Base-by-base conservation (phyloP, 441 rosid genomes). In the Jatropha multifida region DNA sequence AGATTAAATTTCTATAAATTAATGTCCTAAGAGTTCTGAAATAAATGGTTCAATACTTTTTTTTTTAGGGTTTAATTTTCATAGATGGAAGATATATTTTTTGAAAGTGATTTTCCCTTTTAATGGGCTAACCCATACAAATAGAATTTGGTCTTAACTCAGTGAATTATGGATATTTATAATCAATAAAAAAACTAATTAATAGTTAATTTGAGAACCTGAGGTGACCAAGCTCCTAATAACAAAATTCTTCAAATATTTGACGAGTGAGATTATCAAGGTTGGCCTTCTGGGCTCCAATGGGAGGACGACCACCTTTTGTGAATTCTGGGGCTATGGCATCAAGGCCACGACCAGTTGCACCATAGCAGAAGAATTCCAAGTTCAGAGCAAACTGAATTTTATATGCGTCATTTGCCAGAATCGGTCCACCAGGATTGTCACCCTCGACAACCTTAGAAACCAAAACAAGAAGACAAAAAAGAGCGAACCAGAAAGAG, bases 181-280 rank as follows among this genome's bases (percentile, higher is more conserved):
- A 23, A 23, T 23, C 23, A 48, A 32, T 32, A 10, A 8, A 51
- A 8, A 51, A 14, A 13, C 5, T 10, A 51, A 51, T 42, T 3
- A 32, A 32, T 32, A 32, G 0, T 32, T 32, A 1, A 32, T 14
- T 14, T 10, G 32, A 17, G 13, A 48, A 90, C 97, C 92, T 83
- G 49, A 89, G 82, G 74, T 92, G 94, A 18, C 95, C 95, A 20
- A 92, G 68, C 85, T 90, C 94, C 58, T 88, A 83, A 48, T 83
- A 88, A 78, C 81, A 91, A 51, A 92, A 92, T 69, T 92, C 92
- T 62, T 86, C 85, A 1, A 90, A 81, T 46, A 87, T 84, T 14
- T 75, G 81, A 14, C 77, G 81, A 9, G 76, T 46, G 81, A 73
- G 13, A 7, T 82, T 76, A 58, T 78, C 0, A 8, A 82, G 78